Percentiles rank a stretch among this genome's conserved stretches.
Evolutionary conservation across 2,329 filamentous ascomycete species (phyloP).

Genomic region (Sporothrix globosa): DNA sequence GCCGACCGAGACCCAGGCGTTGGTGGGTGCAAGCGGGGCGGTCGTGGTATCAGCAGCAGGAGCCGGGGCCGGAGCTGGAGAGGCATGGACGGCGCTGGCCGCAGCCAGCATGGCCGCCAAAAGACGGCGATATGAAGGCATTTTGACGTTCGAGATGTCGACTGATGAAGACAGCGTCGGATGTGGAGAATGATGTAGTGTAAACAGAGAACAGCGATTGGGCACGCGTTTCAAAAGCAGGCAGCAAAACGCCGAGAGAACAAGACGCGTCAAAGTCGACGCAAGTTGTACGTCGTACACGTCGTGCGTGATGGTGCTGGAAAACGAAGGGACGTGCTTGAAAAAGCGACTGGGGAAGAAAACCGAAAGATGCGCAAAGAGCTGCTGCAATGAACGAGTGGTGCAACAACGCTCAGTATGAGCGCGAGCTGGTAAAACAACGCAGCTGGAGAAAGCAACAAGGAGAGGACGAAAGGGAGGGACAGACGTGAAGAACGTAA

Average conservation of each 20-base stretch:
- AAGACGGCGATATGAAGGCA: conserved; percentile 16
- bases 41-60: conserved; percentile 39
- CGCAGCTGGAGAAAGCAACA: background rate
- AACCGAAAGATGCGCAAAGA: background rate
- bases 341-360: background rate
- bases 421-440: background rate
- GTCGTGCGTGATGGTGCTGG: background rate
- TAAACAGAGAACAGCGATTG: background rate
- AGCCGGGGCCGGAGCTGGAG: conserved; percentile 35
- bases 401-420: background rate
- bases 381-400: conserved; percentile 7
- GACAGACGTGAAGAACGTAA: conserved; percentile 5
- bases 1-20: conserved; percentile 58
- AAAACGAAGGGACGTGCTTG: background rate
- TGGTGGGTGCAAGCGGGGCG: conserved; percentile 40
- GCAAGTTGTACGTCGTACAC: too few species aligned
- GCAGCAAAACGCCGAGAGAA: background rate
- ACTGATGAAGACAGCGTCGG: background rate
- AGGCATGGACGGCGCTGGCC: conserved; percentile 26
- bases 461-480: conserved; percentile 5
- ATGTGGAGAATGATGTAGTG: background rate
- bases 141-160: background rate
- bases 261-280: background rate
- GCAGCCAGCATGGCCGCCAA: conserved; percentile 26
- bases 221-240: background rate